Evolutionary conservation across 345 rosid genomes (phyloP), one percentile per base, ranked within the genome.

Genomic region (Geranium rotundifolium): DNA sequence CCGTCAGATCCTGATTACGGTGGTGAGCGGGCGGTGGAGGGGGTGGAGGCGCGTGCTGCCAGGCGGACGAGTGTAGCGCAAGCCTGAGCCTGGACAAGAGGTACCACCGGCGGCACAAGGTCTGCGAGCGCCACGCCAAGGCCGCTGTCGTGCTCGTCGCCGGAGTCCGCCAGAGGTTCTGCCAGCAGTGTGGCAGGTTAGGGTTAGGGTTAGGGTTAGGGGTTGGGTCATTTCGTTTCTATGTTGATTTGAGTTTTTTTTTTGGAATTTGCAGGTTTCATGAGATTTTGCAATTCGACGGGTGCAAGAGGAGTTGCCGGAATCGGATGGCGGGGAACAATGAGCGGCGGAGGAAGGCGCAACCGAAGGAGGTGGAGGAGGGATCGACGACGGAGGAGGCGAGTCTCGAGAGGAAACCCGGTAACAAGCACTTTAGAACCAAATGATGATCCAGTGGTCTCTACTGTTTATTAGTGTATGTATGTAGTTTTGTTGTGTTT

Each of bases 121-220:
- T 90, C 55, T 90, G 97, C 27, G 97, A 82, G 74, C 71, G 69
- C 68, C 97, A 90, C 72, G 79, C 97, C 0, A 87, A 90, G 71
- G 81, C 84, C 68, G 83, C 91, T 13, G 82, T 71, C 67, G 97
- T 84, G 1, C 39, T 69, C 56, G 95, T 90, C 57, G 59, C 66
- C 19, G 97, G 97, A 65, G 29, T 83, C 41, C 86, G 85, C 67
- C 88, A 86, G 67, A 81, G 97, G 3, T 90, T 90, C 69, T 90
- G 97, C 67, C 97, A 90, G 75, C 95, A 90, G 70, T 90, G 97
- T 71, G 87, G 97, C 79, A 79, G 95, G 97, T 85, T 72, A 1
- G 9, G 4, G 50, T 41, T 9, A 6, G n/a, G n/a, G n/a, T n/a
- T n/a, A n/a, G n/a, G n/a, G n/a, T n/a, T n/a, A n/a, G n/a, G n/a